A percentile compares a stretch with the other conserved stretches of the same genome.
Conservation (phyloP, 148 eudicot species). For the Cornus kousa region DNA sequence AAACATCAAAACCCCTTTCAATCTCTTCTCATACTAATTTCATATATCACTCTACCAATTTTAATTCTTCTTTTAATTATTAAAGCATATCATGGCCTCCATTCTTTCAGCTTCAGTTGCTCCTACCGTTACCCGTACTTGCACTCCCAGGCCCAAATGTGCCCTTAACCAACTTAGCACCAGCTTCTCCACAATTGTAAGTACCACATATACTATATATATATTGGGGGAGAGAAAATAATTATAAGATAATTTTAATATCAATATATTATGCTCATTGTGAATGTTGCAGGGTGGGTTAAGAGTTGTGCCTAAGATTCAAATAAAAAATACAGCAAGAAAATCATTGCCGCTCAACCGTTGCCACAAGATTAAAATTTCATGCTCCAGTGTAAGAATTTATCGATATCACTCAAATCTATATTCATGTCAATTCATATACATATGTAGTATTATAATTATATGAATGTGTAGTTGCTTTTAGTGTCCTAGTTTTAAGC, state of each 20-base stretch:
- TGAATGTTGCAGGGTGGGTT: conserved; percentile 10
- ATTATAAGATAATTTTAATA: neutral
- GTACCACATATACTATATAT: neutral
- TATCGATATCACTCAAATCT: neutral
- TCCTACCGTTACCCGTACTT: conserved; percentile 3
- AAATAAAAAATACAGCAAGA: conserved; percentile 8
- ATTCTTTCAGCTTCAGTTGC: conserved; percentile 18
- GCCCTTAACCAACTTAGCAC: neutral
- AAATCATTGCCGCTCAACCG: neutral
- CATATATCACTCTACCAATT: neutral
- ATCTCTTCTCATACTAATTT: neutral
- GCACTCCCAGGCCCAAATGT: conserved; percentile 16
- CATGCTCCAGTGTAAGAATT: conserved; percentile 18
- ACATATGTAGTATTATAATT: too few species aligned
- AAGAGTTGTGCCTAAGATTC: conserved; percentile 14
- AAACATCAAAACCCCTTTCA: neutral
- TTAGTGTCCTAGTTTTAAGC: neutral
- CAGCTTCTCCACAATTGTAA: conserved; percentile 8
- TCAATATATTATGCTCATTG: neutral
- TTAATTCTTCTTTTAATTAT: neutral
- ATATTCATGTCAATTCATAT: neutral
- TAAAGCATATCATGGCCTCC: conserved; percentile 18
- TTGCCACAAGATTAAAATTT: conserved; percentile 9
- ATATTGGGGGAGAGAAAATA: neutral
- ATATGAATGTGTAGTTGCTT: neutral